Base-by-base conservation (phyloP, 805 yeast genomes). In the Wickerhamomyces rabaulensis region DNA sequence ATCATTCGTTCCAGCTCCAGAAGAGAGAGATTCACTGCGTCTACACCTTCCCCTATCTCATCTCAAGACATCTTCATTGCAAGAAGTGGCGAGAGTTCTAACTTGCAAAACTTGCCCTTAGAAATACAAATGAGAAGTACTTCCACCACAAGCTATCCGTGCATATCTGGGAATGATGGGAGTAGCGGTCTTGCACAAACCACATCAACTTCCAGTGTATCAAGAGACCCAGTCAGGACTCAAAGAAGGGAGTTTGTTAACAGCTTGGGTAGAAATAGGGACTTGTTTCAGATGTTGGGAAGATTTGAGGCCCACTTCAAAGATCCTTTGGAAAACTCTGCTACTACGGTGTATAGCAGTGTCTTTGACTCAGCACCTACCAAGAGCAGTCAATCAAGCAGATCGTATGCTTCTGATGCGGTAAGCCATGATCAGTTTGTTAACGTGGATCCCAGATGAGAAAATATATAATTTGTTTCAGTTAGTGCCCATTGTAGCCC, bases 241-340 rank as follows among this genome's bases (percentile, higher is more conserved):
- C 48, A 49, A 43, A 47, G 51, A 41, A 45, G 38, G 26, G 35
- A 39, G 2, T 41, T 48, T 20, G 29, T 39, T 13, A 19, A 43
- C 26, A 48, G 50, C 19, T 15, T 31, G 8, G 54, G 52, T 9
- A 43, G 54, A 40, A 41, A 43, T 22, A 36, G 47, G 22, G 52
- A 51, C 4, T 12, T 51, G 6, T 51, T 43, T 26, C 23, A 37
- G 25, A 51, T 51, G 54, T 44, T 51, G 41, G 54, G 54, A 13
- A 43, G 43, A 12, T 51, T 49, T 39, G 54, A 51, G 15, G 46
- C 49, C 16, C 36, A 16, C 3, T 33, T 16, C 12, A 17, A 20
- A 5, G 36, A 33, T 17, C 36, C 36, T 7, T 33, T 33, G 16
- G 36, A 33, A 33, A 12, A 33, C 8, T 33, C 36, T 9, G 36